Conservation (phyloP, 306 rosid genomes). For the Citrullus colocynthis region DNA sequence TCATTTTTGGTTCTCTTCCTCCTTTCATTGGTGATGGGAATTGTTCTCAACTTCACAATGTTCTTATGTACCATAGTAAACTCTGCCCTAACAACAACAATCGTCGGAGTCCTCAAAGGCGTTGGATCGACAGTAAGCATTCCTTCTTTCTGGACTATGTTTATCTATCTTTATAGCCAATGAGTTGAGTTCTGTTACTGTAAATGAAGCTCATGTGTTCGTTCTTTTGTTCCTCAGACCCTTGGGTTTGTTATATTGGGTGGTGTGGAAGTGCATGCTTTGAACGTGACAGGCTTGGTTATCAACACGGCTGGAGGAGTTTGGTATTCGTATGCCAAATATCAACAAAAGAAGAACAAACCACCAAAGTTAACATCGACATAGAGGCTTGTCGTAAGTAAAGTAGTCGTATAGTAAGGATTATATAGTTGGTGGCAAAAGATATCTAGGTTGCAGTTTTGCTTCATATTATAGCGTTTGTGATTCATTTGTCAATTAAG, state of each 20-base stretch:
- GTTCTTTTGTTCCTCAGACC: constrained; percentile 34
- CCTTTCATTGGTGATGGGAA: constrained; percentile 83
- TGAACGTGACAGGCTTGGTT: constrained; percentile 75
- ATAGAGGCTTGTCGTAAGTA: constrained; percentile 54
- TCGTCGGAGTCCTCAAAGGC: constrained; percentile 95
- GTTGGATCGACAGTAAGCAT: constrained; percentile 86
- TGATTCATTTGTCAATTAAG: not conserved
- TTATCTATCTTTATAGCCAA: not conserved
- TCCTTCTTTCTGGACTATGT: not conserved
- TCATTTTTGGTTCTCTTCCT: constrained; percentile 61
- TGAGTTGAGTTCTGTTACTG: not conserved
- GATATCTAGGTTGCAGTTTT: not conserved
- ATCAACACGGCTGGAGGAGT: constrained; percentile 93
- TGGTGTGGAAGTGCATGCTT: constrained; percentile 72
- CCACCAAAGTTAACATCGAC: constrained; percentile 29
- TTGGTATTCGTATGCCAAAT: constrained; percentile 89
- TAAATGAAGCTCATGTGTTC: not conserved
- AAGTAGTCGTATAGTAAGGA: constrained; percentile 1
- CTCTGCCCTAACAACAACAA: constrained; percentile 89
- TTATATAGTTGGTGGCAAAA: not conserved
- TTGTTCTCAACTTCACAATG: constrained; percentile 94
- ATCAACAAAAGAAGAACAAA: constrained; percentile 58
- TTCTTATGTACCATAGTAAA: constrained; percentile 91
- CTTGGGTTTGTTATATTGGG: constrained; percentile 79
- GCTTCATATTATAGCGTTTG: not conserved